Base-by-base conservation (phyloP, 2,329 filamentous ascomycete genomes). In the Ceratocystis destructans region DNA sequence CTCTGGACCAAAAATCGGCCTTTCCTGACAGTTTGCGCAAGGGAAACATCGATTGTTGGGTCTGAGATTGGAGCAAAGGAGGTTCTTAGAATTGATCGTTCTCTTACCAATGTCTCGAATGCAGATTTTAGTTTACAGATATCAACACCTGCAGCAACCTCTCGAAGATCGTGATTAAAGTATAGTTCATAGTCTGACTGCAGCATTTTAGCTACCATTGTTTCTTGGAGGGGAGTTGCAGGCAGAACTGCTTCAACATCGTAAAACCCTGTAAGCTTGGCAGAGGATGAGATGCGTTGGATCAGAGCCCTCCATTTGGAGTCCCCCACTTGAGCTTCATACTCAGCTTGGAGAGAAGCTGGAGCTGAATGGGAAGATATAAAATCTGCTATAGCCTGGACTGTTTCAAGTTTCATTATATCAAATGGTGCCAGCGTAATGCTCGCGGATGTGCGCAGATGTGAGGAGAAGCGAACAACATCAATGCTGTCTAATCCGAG, bases 401-500 rank as follows among this genome's bases (percentile, higher is more conserved):
- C 86, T 0, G 83, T 90, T 64, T 88, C 84, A 2, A 80, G 80
- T 64, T 83, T 86, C 80, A 96, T 87, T 25, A 96, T 86, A n/a
- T 80, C 79, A 70, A 89, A 89, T n/a, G 92, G 84, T 0, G 86
- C 77, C 10, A 96, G 73, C 0, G 76, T 72, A 22, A 94, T 76
- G 0, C 80, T 82, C 5, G 25, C 22, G 20, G 41, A 37, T 57
- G 80, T 82, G 69, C 82, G 87, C 1, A 96, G 78, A 64, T 85
- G 82, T 0, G 90, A 86, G 0, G 89, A 87, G 0, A 96, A 77
- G 71, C 90, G 95, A 73, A 96, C 93, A 1, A 88, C 83, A 74
- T 96, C 92, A 67, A 96, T 95, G 71, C 92, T 96, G 77, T 96
- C 93, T 5, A 96, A 80, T 0, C 92, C 92, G 41, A 96, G 80